These are phyloP conservation scores for Alopecurus myosuroides DNA, from an alignment of 176 grass and related monocot genomes.

Conservation along the genomic window DNA sequence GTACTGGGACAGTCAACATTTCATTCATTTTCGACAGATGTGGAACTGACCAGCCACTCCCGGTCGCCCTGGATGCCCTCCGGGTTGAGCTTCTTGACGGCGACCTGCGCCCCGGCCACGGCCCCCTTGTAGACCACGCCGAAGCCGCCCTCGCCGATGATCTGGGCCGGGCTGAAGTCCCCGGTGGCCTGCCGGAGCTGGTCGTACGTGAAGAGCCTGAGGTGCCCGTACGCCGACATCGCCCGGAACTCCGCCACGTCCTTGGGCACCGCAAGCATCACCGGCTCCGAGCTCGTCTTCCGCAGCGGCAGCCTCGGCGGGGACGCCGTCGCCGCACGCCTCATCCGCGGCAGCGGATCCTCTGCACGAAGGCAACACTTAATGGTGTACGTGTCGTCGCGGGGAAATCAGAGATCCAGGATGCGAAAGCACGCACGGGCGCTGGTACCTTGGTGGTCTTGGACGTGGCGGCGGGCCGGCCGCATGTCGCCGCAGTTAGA, in stretches of 20 bases:
- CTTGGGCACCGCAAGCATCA: conserved; percentile 44
- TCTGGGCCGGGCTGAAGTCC: conserved; percentile 41
- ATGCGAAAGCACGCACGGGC: background rate
- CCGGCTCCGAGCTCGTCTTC: conserved; percentile 50
- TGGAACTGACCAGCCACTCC: conserved; percentile 66
- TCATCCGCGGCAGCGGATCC: background rate
- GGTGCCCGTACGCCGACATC: conserved; percentile 50
- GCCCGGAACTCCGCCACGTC: conserved; percentile 64
- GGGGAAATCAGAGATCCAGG: background rate
- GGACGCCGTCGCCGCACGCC: background rate
- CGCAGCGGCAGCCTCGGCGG: conserved; percentile 39
- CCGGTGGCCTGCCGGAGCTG: conserved; percentile 52
- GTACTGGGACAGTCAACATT: background rate
- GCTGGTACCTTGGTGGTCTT: background rate
- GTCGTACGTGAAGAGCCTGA: conserved; percentile 53
- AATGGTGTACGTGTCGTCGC: background rate
- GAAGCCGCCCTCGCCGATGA: conserved; percentile 78
- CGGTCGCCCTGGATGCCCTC: conserved; percentile 74
- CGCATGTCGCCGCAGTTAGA: conserved; percentile 43
- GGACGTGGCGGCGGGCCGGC: conserved; percentile 7
- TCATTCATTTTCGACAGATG: background rate
- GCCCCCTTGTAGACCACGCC: conserved; percentile 63
- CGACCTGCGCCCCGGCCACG: conserved; percentile 34
- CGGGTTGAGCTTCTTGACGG: conserved; percentile 70
- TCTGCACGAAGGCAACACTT: background rate